These are phyloP conservation scores for Thymus mandschuricus DNA, from an alignment of 257 asterid species.

Conservation along the genomic window DNA sequence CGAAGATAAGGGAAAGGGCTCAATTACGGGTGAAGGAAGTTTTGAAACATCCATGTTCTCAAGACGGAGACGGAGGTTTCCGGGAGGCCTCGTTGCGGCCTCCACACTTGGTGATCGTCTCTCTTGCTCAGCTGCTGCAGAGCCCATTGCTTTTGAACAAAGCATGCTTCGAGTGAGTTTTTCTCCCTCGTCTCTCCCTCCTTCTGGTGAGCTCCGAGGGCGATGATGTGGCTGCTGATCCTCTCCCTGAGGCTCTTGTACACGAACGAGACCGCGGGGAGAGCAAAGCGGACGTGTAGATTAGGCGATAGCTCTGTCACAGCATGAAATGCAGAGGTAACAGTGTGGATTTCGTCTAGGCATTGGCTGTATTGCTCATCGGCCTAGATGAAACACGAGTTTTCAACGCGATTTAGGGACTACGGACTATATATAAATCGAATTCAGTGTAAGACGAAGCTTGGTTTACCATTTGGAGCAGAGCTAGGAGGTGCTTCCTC, in stretches of 20 bases:
- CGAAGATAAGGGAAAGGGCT: conserved; percentile 21
- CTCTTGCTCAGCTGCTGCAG: conserved; percentile 78
- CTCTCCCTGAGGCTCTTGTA: conserved; percentile 73
- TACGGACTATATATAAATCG: no score
- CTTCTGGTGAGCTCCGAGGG: conserved; percentile 46
- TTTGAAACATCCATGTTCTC: conserved; percentile 96
- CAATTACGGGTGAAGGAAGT: conserved; percentile 82
- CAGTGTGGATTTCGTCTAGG: conserved; percentile 77
- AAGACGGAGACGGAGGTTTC: conserved; percentile 89
- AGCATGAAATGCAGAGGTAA: conserved; percentile 72
- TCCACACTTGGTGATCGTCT: conserved; percentile 74
- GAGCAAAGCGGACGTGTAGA: conserved; percentile 72
- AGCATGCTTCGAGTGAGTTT: conserved; percentile 52
- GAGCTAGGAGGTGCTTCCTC: conserved; percentile 59
- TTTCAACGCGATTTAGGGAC: no score
- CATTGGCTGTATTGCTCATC: conserved; percentile 77
- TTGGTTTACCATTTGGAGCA: conserved; percentile 63
- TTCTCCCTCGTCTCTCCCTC: conserved; percentile 40
- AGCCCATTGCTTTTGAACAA: conserved; percentile 84
- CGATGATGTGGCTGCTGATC: conserved; percentile 69
- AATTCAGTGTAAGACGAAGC: neutral
- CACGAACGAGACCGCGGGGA: conserved; percentile 61
- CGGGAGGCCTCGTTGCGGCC: conserved; percentile 93
- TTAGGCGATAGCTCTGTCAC: conserved; percentile 77
- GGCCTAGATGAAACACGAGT: conserved; percentile 43